Base-by-base conservation (phyloP, 129 eudicot genomes). In the Oenanthe sinensis region DNA sequence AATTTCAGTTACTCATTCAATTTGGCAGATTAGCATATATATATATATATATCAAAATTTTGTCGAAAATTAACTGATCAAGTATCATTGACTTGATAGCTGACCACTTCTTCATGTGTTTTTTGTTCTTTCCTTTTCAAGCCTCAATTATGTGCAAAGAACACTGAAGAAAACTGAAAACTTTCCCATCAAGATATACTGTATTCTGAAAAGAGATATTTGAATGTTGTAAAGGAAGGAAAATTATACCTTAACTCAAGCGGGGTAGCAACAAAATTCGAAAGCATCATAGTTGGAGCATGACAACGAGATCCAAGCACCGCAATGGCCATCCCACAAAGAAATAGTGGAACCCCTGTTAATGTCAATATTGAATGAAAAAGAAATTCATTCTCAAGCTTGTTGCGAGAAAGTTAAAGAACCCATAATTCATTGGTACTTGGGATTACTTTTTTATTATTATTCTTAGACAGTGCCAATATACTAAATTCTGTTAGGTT, bases 261-360 rank as follows among this genome's bases (percentile, higher is more conserved):
- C 19, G 99, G 99, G 82, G 99, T 95, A 83, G 88, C 97, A 82
- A 92, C 78, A 79, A 95, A 91, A 60, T 95, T 95, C 45, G 90
- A 86, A 45, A 95, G 84, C 96, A 95, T 84, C 33, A 95, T 88
- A 74, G 96, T 89, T 47, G 99, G 92, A 79, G 95, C 92, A 87
- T 95, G 91, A 55, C 92, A 77, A 71, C 58, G 82, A 69, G 85
- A 81, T 86, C 97, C 89, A 43, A 95, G 92, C 71, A 89, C 54
- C 62, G 97, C 93, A 86, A 95, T 88, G 24, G 97, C 99, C 82
- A 92, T 26, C 77, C 84, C 90, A 74, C 99, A 91, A 3, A 95
- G 85, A 79, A 95, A 90, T 72, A 95, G 85, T 16, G 99, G 84
- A 58, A 95, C 96, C 79, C 99, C 98, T 94, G 89, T 85, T 28